Evolutionary conservation across 2,329 filamentous ascomycete species (phyloP), one percentile per base, ranked within the genome.

Genomic region (Aspergillus udagawae): DNA sequence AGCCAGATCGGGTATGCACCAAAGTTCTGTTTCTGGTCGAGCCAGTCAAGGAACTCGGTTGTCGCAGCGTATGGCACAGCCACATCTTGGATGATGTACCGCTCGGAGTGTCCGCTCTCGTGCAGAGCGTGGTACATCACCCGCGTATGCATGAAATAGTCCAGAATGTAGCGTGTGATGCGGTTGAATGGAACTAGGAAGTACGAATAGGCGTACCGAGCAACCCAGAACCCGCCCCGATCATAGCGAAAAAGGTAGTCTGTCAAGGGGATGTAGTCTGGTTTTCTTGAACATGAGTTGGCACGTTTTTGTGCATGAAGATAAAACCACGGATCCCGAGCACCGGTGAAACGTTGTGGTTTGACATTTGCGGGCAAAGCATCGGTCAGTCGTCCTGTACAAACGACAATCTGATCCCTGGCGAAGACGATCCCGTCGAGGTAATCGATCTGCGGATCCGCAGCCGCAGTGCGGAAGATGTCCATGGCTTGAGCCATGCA

Each of bases 311-410:
- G 60, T 1, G 83, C 87, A 61, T 89, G 87, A 2, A 91, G 75
- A 58, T 90, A 91, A 67, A 90, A 90, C 89, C 88, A 92, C 0
- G 86, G 84, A 62, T 92, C 88, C 3, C 70, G 71, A 0, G 82
- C 75, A 10, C 81, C 76, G n/a, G 81, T 82, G 70, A 90, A 88
- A 0, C 69, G 76, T 25, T 73, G 74, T 1, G 74, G 64, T 48
- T 67, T 68, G 2, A 60, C 58, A 1, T 69, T 73, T 1, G 57
- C 41, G 0, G 67, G 79, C 0, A 79, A 59, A 0, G 75, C 67
- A 52, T 88, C 76, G 0, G 80, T 79, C 17, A 89, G 73, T 9
- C 76, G 77, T 0, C 88, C 88, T 0, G 80, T 78, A 68, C 87
- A 87, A 47, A 90, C 73, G 1, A 89, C 79, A 0, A 83, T 83